phyloP scores from a whole-genome alignment of 2,329 filamentous ascomycete species.

The Parastagonospora avenae region DNA sequence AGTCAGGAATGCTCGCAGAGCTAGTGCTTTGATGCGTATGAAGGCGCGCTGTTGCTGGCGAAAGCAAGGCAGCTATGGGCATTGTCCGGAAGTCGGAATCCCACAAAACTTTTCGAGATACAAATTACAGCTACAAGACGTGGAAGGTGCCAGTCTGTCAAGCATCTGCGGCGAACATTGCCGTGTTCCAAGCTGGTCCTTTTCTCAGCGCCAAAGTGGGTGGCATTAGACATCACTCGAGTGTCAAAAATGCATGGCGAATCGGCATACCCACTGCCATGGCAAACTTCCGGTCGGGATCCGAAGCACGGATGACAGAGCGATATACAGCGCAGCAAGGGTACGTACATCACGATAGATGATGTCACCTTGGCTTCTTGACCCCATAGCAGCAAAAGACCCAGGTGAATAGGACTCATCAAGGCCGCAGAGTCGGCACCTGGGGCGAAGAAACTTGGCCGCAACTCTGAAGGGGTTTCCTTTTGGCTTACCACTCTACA shows the following conservation, averaged over 20 bases:
- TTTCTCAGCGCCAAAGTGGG: too few relatives aligned
- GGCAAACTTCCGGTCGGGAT: conserved; percentile 14
- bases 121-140: too few relatives aligned
- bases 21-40: too few relatives aligned
- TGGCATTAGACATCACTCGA: not conserved
- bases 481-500: conserved; percentile 6
- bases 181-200: too few relatives aligned
- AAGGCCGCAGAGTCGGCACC: not conserved
- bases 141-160: too few relatives aligned
- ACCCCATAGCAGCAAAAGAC: conserved; percentile 6
- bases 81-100: too few relatives aligned
- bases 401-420: not conserved
- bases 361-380: conserved; percentile 22
- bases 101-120: too few relatives aligned
- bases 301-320: conserved; percentile 2
- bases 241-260: conserved; percentile 6
- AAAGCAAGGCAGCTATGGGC: too few relatives aligned
- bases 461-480: not conserved
- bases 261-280: conserved; percentile 26
- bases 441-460: not conserved
- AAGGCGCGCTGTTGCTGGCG: too few relatives aligned
- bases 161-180: too few relatives aligned
- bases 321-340: not conserved
- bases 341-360: conserved; percentile 23
- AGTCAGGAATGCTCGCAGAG: too few relatives aligned